A percentile compares a stretch with the other conserved stretches of the same genome.
Conservation (phyloP, 495 filamentous ascomycete genomes). For the Neurospora sp. region DNA sequence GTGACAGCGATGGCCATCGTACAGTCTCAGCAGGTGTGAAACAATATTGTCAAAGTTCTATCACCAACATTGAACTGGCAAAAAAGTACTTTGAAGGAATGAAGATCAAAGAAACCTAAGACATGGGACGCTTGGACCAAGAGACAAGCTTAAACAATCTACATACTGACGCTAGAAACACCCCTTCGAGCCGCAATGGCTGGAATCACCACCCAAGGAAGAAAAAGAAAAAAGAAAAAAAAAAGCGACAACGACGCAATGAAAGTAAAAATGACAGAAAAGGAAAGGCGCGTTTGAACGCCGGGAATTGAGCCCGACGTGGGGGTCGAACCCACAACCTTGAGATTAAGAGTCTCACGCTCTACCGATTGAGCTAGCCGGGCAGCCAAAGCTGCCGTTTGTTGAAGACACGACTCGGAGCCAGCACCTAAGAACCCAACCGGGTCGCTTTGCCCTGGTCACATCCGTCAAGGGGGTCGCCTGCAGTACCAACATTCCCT, state of each 20-base stretch:
- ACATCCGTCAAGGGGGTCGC: background rate
- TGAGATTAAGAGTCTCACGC: slow-evolving; percentile 56
- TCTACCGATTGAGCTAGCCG: slow-evolving; percentile 65
- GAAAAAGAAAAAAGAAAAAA: background rate
- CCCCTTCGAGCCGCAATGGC: background rate
- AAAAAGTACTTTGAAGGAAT: too few relatives aligned
- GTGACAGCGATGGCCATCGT: background rate
- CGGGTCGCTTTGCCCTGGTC: background rate
- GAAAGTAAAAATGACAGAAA: background rate
- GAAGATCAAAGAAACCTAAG: too few relatives aligned
- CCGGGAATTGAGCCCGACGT: background rate
- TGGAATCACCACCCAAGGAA: background rate
- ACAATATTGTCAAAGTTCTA: background rate
- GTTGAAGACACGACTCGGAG: background rate
- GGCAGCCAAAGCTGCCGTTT: background rate
- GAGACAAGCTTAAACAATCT: background rate
- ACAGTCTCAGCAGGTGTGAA: background rate
- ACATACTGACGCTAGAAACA: too few relatives aligned
- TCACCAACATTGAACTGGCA: background rate
- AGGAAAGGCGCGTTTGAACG: background rate
- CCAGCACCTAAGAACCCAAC: background rate
- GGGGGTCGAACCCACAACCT: background rate
- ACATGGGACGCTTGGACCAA: background rate
- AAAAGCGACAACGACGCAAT: too few relatives aligned
- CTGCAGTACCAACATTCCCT: background rate